phyloP scores from a whole-genome alignment of 768 basidiomycete species.

The Mycena vitilis region DNA sequence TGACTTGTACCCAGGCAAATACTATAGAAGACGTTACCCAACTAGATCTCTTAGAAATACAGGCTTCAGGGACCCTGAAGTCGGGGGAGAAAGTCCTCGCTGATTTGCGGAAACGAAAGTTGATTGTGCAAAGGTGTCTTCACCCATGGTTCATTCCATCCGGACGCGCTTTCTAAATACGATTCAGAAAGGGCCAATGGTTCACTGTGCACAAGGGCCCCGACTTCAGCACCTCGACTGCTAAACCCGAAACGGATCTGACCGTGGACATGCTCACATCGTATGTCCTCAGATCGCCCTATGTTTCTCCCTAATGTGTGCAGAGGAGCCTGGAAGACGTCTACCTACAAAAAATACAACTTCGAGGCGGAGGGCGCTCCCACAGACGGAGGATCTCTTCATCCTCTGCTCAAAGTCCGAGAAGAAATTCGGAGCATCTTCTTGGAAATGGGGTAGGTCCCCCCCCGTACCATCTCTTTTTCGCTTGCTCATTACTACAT shows the following conservation, averaged over 20 bases:
- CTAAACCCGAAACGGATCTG: constrained; percentile 95
- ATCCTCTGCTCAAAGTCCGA: constrained; percentile 96
- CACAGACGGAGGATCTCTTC: constrained; percentile 90
- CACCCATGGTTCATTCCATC: background rate
- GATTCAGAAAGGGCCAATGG: constrained; percentile 90
- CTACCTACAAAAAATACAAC: constrained; percentile 98
- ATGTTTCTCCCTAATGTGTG: constrained; percentile 19
- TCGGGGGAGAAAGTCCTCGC: constrained; percentile 85
- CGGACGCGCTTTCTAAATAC: constrained; percentile 21
- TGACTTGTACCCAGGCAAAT: constrained; percentile 57
- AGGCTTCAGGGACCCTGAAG: constrained; percentile 75
- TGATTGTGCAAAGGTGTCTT: constrained; percentile 80
- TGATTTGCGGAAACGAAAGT: constrained; percentile 92
- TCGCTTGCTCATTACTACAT: background rate
- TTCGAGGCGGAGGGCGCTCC: constrained; percentile 96
- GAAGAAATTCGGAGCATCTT: constrained; percentile 99
- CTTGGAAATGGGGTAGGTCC: constrained; percentile 95
- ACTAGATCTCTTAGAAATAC: constrained; percentile 78
- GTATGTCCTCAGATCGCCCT: constrained; percentile 58
- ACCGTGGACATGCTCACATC: constrained; percentile 95
- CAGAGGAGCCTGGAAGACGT: constrained; percentile 94
- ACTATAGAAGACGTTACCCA: constrained; percentile 82
- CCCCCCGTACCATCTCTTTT: background rate
- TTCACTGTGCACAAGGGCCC: constrained; percentile 89
- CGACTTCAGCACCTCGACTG: constrained; percentile 89